Evolutionary conservation across 257 asterid species (phyloP), one percentile per base, ranked within the genome.

Genomic region (Lithospermum erythrorhizon): DNA sequence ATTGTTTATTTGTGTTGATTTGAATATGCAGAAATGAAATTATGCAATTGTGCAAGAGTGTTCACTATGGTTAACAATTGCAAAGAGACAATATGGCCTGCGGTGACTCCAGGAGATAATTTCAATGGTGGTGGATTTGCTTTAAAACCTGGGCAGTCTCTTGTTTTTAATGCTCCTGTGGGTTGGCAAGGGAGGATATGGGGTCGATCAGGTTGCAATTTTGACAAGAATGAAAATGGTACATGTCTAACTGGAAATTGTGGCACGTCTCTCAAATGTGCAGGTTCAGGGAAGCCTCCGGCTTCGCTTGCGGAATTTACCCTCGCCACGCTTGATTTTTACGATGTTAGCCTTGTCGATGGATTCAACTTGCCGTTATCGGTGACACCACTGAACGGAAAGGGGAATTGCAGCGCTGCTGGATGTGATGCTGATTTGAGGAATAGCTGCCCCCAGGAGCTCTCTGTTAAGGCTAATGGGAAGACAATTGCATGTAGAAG

Each of bases 301-400:
- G 85, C 94, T 4, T 68, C 98, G 0, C 82, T 91, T 19, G 98
- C 98, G 16, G 98, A 91, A 73, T 79, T 91, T 69, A 91, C 98
- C 47, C 79, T 91, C 6, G 83, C 87, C 1, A 8, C 69, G 0
- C 51, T 49, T 2, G 93, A 91, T 69, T 91, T 78, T 72, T 91
- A 91, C 65, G 98, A 91, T 57, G 96, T 91, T 21, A 91, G 98
- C 71, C 84, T 87, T 0, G 98, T 91, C 0, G 98, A 91, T 55
- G 98, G 98, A 21, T 90, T 83, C 76, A 90, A 90, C 72, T 47
- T 87, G 72, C 98, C 98, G 0, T 0, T 91, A 0, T 69, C 65
- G 0, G 95, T 91, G 70, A 88, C 73, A 15, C 95, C 98, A 0
- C 51, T 91, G 22, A 83, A 88, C 49, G 88, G 90, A 21, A 61